Evolutionary conservation across 1,284 basidiomycete species (phyloP), one percentile per base, ranked within the genome.

Genomic region (Trametes sp.): DNA sequence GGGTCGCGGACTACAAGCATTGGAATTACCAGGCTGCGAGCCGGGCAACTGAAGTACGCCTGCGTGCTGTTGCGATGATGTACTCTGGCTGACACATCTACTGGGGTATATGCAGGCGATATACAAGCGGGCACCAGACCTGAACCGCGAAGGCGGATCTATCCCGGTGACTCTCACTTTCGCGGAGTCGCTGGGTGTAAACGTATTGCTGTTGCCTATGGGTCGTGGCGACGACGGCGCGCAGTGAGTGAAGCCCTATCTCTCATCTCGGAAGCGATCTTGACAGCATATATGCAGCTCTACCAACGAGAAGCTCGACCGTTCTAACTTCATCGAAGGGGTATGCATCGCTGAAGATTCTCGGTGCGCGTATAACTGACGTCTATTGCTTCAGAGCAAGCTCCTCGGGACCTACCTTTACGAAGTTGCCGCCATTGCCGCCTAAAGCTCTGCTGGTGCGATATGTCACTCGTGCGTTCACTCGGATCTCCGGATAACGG

Each of bases 141-240:
- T 63, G 50, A 72, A 69, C 8, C 69, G 65, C 53, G 97, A 99
- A 79, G 97, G 98, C 61, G 96, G 97, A 2, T 97, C 94, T 1
- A 98, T 98, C 70, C 96, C 96, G 0, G 95, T 98, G 52, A 98
- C 96, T 7, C 84, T 99, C 62, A 98, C 96, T 4, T 98, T 99
- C 77, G 94, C 96, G 21, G 95, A 98, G 74, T 86, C 88, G 52
- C 80, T 98, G 53, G 86, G 87, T 28, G 88, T 91, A 41, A 93
- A 93, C 68, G 92, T 98, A 10, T 77, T 96, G 45, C 80, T 98
- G 26, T 81, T 98, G 55, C 96, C 96, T 4, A 96, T 98, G 89
- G 96, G 96, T 9, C 82, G 95, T 59, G 93, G 94, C 5, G 94
- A 97, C 73, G 96, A 99, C 72, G 96, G 96, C 69, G 93, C 95